Base-by-base conservation (phyloP, 2,329 filamentous ascomycete genomes). In the Talaromyces sp. region DNA sequence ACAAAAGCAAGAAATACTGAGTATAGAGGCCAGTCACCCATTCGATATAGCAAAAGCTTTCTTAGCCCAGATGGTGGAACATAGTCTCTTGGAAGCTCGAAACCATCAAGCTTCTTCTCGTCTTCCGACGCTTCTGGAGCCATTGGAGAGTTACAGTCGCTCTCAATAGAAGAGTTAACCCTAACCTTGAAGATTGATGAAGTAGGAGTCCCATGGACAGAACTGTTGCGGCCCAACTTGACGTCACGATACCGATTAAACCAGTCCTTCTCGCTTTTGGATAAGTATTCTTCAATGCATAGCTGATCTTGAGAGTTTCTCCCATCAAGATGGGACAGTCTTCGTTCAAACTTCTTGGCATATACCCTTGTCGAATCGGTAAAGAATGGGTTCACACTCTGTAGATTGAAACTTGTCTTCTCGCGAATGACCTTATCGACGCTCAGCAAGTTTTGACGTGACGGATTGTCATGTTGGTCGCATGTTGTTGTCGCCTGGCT, bases 301-400 rank as follows among this genome's bases (percentile, higher is more conserved):
- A 86, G 72, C 26, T 80, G 73, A 13, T 71, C 77, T 63, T 81
- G 78, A 0, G 83, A 86, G 62, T 80, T 84, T 66, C 78, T 78
- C 21, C 79, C 82, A 49, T 73, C 78, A 26, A 86, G 73, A 13
- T 69, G 68, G n/a, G 80, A 78, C 3, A 86, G 77, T 67, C 78
- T 80, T 69, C 79, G 76, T 60, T 82, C 79, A 62, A 85, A 86
- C 5, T 75, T 78, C 62, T 77, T 75, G 62, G 81, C 82, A 70
- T 84, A 87, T 59, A 82, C 75, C 41, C 82, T 83, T 26, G 78
- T 82, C 27, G 80, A 78, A 68, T 87, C 84, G 13, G 81, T 86
- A 73, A 87, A 87, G 74, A 83, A 84, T 10, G 84, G 84, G 66
- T 84, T 83, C 1, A 86, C 82, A 58, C 85, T 82, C 67, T 86